Conservation (phyloP, 805 yeast species). For the Myxozyma lipomycoides region DNA sequence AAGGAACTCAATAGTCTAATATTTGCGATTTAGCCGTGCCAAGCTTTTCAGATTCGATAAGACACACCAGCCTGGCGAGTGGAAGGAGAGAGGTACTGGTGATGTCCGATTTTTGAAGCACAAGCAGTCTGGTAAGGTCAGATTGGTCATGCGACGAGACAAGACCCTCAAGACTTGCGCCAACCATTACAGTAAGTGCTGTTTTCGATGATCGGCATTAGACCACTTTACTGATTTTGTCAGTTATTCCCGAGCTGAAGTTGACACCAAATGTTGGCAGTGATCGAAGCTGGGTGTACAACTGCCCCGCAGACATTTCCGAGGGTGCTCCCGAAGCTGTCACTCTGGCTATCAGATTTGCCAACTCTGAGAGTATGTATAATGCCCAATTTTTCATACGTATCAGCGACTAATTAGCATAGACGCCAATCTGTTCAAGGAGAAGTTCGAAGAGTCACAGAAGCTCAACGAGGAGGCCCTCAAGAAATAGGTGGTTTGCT, state of each 20-base stretch:
- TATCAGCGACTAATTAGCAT: neutral
- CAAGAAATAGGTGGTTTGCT: conserved; percentile 13
- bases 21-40: conserved; percentile 52
- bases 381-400: neutral
- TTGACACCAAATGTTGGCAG: conserved; percentile 92
- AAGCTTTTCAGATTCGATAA: conserved; percentile 79
- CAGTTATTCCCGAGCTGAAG: conserved; percentile 30
- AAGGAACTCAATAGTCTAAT: conserved; percentile 2
- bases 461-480: conserved; percentile 50
- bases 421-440: conserved; percentile 90
- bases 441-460: conserved; percentile 83
- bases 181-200: conserved; percentile 69
- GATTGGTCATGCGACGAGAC: conserved; percentile 98
- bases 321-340: conserved; percentile 96
- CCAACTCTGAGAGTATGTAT: conserved; percentile 40
- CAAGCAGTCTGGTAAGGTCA: conserved; percentile 72
- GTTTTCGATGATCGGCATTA: no score
- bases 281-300: conserved; percentile 98
- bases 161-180: conserved; percentile 98
- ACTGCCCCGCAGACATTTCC: conserved; percentile 87
- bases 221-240: no score
- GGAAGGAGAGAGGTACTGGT: conserved; percentile 99
- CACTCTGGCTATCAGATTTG: conserved; percentile 92
- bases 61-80: conserved; percentile 67
- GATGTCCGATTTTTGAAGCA: conserved; percentile 94